These are phyloP conservation scores for Solanum microdontum DNA, from an alignment of 257 asterid species.

Conservation along the genomic window DNA sequence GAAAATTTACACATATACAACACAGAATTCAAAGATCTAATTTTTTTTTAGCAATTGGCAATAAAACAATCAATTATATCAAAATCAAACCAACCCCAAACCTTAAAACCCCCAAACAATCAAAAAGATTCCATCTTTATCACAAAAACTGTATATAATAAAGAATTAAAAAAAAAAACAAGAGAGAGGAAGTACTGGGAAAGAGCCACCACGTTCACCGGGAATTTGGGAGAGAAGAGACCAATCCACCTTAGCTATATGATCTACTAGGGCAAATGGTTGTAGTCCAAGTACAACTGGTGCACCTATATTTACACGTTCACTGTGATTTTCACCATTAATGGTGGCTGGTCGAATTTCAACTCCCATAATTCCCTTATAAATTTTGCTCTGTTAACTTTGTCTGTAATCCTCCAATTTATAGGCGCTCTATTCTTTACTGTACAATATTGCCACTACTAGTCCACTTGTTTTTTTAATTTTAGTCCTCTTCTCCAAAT, in stretches of 20 bases:
- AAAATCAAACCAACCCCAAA: neutral
- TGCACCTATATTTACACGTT: conserved; percentile 4
- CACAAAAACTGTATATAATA: neutral
- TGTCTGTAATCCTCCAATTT: neutral
- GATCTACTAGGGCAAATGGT: conserved; percentile 89
- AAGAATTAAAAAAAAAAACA: neutral
- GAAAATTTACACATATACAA: neutral
- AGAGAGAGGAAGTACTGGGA: conserved; percentile 40
- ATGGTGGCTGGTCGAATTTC: conserved; percentile 29
- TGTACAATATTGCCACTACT: neutral
- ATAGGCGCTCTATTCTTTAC: neutral
- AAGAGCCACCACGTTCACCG: conserved; percentile 95
- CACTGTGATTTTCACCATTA: neutral
- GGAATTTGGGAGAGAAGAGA: conserved; percentile 80
- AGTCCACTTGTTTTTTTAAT: neutral
- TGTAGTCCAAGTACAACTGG: conserved; percentile 78
- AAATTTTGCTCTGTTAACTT: neutral
- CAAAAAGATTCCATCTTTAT: neutral
- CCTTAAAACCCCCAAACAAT: neutral
- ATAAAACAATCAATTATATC: neutral
- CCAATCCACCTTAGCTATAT: conserved; percentile 73
- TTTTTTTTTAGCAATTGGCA: neutral
- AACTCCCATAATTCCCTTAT: conserved; percentile 39
- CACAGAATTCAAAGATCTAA: neutral
- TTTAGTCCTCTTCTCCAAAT: neutral